Base-by-base conservation (phyloP, 2,329 filamentous ascomycete species). In the Tolypocladium ovalisporum region DNA sequence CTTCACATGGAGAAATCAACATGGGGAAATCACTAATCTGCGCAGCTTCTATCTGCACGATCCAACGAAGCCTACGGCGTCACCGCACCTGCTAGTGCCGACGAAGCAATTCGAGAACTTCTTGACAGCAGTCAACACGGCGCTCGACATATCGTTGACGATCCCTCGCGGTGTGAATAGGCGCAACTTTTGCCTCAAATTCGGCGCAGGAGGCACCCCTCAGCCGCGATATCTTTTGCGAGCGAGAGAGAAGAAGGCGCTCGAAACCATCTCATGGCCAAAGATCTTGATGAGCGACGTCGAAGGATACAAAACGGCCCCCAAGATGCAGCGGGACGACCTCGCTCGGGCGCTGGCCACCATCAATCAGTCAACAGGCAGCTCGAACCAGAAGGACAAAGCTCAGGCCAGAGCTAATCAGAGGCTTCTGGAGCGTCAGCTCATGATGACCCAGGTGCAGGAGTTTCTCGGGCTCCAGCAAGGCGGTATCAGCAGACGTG, bases 171-270 rank as follows among this genome's bases (percentile, higher is more conserved):
- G 79, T 0, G 69, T 72, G 6, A 75, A 76, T 15, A 71, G 77
- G 5, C 73, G 76, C 19, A 82, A 79, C 1, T 86, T 94, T 58
- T 69, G 80, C 49, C 70, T 87, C 58, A 72, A 72, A 12, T 94
- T 95, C 65, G 78, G 78, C 0, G 65, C 81, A 35, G 77, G 81
- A 37, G 78, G 78, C 4, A 82, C 79, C 6, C 84, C 86, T 5
- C 76, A 79, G 9, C 90, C 91, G 4, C 80, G 83, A 47, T 92
- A 84, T 64, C 73, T 94, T 6, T 85, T 86, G 2, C 78, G 75
- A 44, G 82, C 80, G 1, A 71, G 66, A 17, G 80, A 75, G 42
- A 70, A 72, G 4, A 71, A 75, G 12, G 62, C 62, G 1, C 58
- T 65, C 13, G 63, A 77, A 3, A 60, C 71, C 32, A 60, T 64